Percentiles rank a stretch among this genome's conserved stretches.
These are phyloP conservation scores for Hansenula sp. DNA, from an alignment of 1,139 yeast genomes.

Conservation along the genomic window DNA sequence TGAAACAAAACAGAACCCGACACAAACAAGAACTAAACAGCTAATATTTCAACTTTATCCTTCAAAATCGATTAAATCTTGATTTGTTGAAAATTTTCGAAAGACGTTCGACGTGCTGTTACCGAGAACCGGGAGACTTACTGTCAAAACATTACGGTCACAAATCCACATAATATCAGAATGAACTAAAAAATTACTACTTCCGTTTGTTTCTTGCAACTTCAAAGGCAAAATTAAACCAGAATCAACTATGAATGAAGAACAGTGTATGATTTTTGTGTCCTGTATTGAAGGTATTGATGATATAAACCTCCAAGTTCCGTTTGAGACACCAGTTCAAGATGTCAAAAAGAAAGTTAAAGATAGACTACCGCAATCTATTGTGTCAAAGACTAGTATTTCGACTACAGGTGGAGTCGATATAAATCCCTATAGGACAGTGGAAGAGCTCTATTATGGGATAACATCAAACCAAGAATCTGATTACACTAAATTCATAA, in stretches of 20 bases:
- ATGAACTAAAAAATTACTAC: background rate
- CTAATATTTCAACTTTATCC: background rate
- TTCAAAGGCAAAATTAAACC: no score
- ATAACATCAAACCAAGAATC: background rate
- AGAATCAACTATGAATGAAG: background rate
- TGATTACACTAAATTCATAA: slow-evolving; percentile 10
- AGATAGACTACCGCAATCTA: slow-evolving; percentile 18
- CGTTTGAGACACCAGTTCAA: slow-evolving; percentile 4
- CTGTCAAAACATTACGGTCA: background rate
- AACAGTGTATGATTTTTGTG: slow-evolving; percentile 17
- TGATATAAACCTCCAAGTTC: slow-evolving; percentile 12
- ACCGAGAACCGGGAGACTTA: background rate
- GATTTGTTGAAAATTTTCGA: slow-evolving; percentile 6
- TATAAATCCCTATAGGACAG: slow-evolving; percentile 10
- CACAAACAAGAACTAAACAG: background rate
- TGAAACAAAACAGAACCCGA: no score
- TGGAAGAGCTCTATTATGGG: slow-evolving; percentile 11
- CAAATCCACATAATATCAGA: background rate
- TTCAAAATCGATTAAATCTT: background rate
- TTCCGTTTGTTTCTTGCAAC: no score
- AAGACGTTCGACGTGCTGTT: background rate
- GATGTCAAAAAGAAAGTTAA: slow-evolving; percentile 12
- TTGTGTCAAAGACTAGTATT: slow-evolving; percentile 15
- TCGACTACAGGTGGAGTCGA: slow-evolving; percentile 20
- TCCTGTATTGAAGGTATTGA: slow-evolving; percentile 23